Percentiles rank a stretch among this genome's conserved stretches.
phyloP scores from a whole-genome alignment of 1,284 basidiomycete species.

The Cerioporus squamosus region DNA sequence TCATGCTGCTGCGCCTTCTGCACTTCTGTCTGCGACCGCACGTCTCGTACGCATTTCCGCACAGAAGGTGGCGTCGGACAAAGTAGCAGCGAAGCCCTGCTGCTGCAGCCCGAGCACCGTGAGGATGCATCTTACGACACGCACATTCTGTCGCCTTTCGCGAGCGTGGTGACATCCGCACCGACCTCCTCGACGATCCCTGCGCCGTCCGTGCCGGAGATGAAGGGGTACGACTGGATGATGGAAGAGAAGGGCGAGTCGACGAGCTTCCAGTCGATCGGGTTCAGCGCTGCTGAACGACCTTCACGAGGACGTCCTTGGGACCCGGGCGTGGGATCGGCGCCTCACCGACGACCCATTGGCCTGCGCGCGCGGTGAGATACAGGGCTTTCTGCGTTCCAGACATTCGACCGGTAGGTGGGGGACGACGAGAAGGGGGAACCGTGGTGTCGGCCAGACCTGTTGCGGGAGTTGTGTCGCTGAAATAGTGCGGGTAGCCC shows the following conservation, averaged over 20 bases:
- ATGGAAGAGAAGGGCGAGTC: slow-evolving; percentile 26
- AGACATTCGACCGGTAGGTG: neutral
- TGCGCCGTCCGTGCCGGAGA: slow-evolving; percentile 60
- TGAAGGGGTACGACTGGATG: slow-evolving; percentile 36
- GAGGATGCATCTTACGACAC: neutral
- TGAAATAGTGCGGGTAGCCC: no score
- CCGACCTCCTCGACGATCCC: slow-evolving; percentile 61
- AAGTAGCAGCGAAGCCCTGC: no score
- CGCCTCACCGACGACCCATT: slow-evolving; percentile 20
- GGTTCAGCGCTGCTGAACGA: slow-evolving; percentile 47
- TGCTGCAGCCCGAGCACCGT: no score
- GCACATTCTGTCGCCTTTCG: slow-evolving; percentile 50
- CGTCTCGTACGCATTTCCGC: no score
- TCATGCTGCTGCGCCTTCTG: neutral
- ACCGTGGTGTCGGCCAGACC: neutral
- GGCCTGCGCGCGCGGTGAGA: slow-evolving; percentile 21
- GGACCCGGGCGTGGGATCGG: slow-evolving; percentile 39
- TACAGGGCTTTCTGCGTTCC: slow-evolving; percentile 31
- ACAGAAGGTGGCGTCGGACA: neutral
- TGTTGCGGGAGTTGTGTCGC: no score
- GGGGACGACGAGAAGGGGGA: neutral
- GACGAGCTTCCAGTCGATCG: slow-evolving; percentile 43
- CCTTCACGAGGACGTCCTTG: slow-evolving; percentile 45
- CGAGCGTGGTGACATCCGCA: slow-evolving; percentile 50
- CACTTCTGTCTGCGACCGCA: no score